Evolutionary conservation across 2,329 filamentous ascomycete species (phyloP).

Genomic region (Pleurostoma richardsiae): DNA sequence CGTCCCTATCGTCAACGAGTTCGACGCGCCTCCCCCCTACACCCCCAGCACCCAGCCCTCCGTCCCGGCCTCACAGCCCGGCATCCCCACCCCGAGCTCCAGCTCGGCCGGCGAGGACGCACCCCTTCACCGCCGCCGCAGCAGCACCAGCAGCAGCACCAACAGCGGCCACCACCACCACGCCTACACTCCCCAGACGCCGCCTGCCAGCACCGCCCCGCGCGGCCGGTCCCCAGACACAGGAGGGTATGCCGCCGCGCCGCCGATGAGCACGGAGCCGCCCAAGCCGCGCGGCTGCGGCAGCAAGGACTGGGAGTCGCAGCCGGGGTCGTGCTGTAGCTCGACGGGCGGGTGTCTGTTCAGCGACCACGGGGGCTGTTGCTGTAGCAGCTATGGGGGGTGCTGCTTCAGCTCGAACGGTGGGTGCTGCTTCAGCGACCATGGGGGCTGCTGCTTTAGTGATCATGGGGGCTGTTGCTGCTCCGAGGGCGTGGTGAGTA

Average conservation of each 20-base stretch:
- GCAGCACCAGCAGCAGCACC: no score
- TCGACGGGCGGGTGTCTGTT: slow-evolving; percentile 5
- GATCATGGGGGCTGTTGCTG: slow-evolving; percentile 4
- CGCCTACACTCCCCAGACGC: no score
- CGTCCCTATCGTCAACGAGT: not conserved
- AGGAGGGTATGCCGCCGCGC: not conserved
- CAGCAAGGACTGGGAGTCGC: not conserved
- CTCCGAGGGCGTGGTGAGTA: no score
- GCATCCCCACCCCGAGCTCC: not conserved
- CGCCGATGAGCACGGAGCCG: not conserved
- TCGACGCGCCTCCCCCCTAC: slow-evolving; percentile 4
- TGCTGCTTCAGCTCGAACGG: slow-evolving; percentile 5
- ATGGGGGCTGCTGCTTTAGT: slow-evolving; percentile 6
- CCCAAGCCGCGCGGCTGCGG: not conserved
- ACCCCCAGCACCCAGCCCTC: not conserved
- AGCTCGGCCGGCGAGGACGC: not conserved
- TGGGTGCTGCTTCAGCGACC: slow-evolving; percentile 6
- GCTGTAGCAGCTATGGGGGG: slow-evolving; percentile 2
- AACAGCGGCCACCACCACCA: no score
- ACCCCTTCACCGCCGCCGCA: not conserved
- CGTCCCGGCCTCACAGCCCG: not conserved
- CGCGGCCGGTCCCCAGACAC: no score
- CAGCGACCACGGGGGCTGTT: slow-evolving; percentile 4
- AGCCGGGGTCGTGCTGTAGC: slow-evolving; percentile 3
- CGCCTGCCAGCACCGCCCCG: no score